These are phyloP conservation scores for Penicillium hordei DNA, from an alignment of 2,329 filamentous ascomycete species.

Conservation along the genomic window DNA sequence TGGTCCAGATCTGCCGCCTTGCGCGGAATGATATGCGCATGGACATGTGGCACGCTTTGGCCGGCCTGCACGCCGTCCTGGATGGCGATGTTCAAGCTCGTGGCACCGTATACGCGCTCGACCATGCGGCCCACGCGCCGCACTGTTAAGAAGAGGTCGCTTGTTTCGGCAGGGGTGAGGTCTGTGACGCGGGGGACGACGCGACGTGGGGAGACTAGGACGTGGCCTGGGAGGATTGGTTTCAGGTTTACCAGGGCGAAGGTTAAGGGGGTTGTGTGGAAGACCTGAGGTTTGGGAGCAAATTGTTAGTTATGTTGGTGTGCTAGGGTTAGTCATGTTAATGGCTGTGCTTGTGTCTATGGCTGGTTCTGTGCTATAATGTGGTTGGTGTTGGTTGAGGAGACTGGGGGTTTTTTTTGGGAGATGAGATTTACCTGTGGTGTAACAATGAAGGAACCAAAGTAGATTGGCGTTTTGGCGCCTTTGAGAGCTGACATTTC, in stretches of 20 bases:
- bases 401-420: not conserved
- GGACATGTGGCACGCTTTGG: conserved; percentile 90
- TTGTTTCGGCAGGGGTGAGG: conserved; percentile 69
- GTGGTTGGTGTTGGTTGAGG: conserved; percentile 2
- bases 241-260: conserved; percentile 95
- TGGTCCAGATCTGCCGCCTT: conserved; percentile 58
- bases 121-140: conserved; percentile 79
- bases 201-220: conserved; percentile 78
- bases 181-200: conserved; percentile 72
- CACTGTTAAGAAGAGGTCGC: conserved; percentile 83
- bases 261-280: conserved; percentile 73
- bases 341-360: not conserved
- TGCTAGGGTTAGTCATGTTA: not conserved
- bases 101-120: conserved; percentile 59
- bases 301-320: not conserved
- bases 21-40: conserved; percentile 87
- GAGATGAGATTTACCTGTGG: conserved; percentile 63
- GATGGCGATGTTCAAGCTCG: conserved; percentile 89
- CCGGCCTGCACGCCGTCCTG: conserved; percentile 89
- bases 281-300: conserved; percentile 64
- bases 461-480: conserved; percentile 54
- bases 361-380: not conserved
- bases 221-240: conserved; percentile 87
- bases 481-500: conserved; percentile 33
- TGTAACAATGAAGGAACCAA: conserved; percentile 75